Conservation (phyloP, 192 early-diverging fungal species). For the Umbelopsis isabellina region DNA sequence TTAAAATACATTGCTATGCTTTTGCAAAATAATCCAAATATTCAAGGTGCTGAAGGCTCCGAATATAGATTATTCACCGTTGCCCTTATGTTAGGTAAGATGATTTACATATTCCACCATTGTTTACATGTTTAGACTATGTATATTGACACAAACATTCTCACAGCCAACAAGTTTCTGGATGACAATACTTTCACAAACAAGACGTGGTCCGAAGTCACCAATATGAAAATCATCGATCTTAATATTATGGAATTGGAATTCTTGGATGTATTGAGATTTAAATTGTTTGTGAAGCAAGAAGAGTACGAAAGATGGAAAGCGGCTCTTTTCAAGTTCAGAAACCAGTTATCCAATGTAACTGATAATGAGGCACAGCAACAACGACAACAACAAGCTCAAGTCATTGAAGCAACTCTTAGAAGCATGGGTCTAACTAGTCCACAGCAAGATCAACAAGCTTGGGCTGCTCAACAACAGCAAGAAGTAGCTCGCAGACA, state of each 20-base stretch:
- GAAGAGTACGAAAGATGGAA: conserved; percentile 75
- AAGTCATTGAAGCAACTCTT: conserved; percentile 32
- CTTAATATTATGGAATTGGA: conserved; percentile 85
- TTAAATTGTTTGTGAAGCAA: conserved; percentile 70
- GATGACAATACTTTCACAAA: conserved; percentile 91
- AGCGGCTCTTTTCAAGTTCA: conserved; percentile 44
- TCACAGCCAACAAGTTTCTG: conserved; percentile 75
- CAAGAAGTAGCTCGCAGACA: conserved; percentile 16
- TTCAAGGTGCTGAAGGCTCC: conserved; percentile 56
- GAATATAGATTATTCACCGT: conserved; percentile 60
- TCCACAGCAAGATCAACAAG: conserved; percentile 26
- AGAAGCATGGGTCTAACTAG: conserved; percentile 33
- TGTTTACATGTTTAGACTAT: neutral
- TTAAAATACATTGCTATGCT: conserved; percentile 58
- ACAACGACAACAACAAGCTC: conserved; percentile 30
- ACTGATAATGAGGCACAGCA: conserved; percentile 35
- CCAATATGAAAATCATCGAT: conserved; percentile 80
- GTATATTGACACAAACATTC: neutral
- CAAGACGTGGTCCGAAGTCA: conserved; percentile 86
- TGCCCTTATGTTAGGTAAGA: conserved; percentile 52
- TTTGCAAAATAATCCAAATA: conserved; percentile 40
- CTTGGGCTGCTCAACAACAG: conserved; percentile 31
- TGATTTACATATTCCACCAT: no score
- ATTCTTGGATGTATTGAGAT: conserved; percentile 76
- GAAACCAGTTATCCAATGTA: conserved; percentile 31